These are phyloP conservation scores for Meyerozyma sp. DNA, from an alignment of 1,139 yeast genomes.

Conservation along the genomic window DNA sequence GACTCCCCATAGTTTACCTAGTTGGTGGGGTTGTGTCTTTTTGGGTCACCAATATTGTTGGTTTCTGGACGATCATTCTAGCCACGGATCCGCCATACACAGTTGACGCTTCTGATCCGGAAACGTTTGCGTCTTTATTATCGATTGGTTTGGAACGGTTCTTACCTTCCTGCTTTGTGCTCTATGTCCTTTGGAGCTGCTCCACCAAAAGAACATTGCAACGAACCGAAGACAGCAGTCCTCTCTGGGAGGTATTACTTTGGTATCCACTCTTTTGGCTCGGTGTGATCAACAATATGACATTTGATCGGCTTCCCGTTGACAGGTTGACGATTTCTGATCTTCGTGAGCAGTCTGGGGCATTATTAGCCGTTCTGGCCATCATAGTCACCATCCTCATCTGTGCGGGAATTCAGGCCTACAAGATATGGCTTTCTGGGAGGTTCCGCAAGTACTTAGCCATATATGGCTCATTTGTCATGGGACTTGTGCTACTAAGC, in stretches of 20 bases:
- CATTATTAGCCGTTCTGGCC: slow-evolving; percentile 56
- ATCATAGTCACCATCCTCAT: slow-evolving; percentile 40
- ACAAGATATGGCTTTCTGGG: slow-evolving; percentile 76
- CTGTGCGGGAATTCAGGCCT: slow-evolving; percentile 71
- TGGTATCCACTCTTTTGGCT: slow-evolving; percentile 87
- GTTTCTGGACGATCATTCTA: slow-evolving; percentile 80
- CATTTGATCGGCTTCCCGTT: slow-evolving; percentile 83
- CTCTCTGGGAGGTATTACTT: slow-evolving; percentile 50
- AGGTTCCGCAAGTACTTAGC: slow-evolving; percentile 53
- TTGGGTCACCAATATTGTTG: slow-evolving; percentile 61
- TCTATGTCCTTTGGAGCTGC: slow-evolving; percentile 66
- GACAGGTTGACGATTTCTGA: slow-evolving; percentile 76
- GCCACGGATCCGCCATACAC: slow-evolving; percentile 79
- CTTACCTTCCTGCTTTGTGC: slow-evolving; percentile 67
- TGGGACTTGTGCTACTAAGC: slow-evolving; percentile 42
- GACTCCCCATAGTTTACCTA: slow-evolving; percentile 54
- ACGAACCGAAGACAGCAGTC: slow-evolving; percentile 4
- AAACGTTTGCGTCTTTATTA: slow-evolving; percentile 53
- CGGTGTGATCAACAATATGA: slow-evolving; percentile 79
- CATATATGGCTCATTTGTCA: slow-evolving; percentile 46
- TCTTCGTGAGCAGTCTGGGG: slow-evolving; percentile 71
- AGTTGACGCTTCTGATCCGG: slow-evolving; percentile 49
- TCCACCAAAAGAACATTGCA: slow-evolving; percentile 38
- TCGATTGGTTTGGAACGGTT: slow-evolving; percentile 72
- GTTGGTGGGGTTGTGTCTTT: slow-evolving; percentile 52